Evolutionary conservation across 1,139 yeast species (phyloP).

Genomic region (Debaryomycetaceae sp.): DNA sequence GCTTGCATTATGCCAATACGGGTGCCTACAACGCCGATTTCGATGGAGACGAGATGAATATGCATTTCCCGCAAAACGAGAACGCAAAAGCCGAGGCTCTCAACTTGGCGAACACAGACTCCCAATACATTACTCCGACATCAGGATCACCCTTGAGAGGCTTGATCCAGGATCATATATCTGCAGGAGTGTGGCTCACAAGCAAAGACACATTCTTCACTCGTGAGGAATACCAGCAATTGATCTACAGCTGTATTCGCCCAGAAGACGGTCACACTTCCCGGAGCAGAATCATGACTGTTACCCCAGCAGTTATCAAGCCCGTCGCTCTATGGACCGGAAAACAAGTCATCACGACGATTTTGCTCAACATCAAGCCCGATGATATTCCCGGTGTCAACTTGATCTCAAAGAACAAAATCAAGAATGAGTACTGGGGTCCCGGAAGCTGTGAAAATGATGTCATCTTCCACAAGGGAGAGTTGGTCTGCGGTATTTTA

Average conservation of each 20-base stretch:
- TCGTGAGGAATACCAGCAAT: constrained; percentile 86
- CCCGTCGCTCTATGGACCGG: constrained; percentile 98
- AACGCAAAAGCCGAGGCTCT: constrained; percentile 96
- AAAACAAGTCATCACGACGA: constrained; percentile 90
- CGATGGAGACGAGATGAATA: constrained; percentile 99
- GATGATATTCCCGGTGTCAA: constrained; percentile 84
- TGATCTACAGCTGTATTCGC: constrained; percentile 85
- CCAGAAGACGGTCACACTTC: constrained; percentile 98
- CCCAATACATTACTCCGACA: constrained; percentile 95
- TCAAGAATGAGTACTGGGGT: constrained; percentile 95
- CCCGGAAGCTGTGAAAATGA: constrained; percentile 70
- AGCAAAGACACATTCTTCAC: constrained; percentile 86
- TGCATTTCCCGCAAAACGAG: constrained; percentile 99
- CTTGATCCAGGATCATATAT: constrained; percentile 95
- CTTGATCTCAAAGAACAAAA: constrained; percentile 70
- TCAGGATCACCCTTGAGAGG: constrained; percentile 98
- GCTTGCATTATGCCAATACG: constrained; percentile 96
- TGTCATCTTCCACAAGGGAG: constrained; percentile 81
- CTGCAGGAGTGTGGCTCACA: constrained; percentile 98
- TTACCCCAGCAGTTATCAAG: constrained; percentile 82
- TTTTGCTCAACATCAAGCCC: constrained; percentile 78
- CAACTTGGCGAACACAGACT: constrained; percentile 90
- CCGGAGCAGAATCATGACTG: constrained; percentile 55
- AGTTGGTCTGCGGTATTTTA: constrained; percentile 78
- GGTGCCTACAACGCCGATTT: constrained; percentile 99